Evolutionary conservation across 1,139 yeast genomes (phyloP).

Genomic region (Taiozyma sp.): DNA sequence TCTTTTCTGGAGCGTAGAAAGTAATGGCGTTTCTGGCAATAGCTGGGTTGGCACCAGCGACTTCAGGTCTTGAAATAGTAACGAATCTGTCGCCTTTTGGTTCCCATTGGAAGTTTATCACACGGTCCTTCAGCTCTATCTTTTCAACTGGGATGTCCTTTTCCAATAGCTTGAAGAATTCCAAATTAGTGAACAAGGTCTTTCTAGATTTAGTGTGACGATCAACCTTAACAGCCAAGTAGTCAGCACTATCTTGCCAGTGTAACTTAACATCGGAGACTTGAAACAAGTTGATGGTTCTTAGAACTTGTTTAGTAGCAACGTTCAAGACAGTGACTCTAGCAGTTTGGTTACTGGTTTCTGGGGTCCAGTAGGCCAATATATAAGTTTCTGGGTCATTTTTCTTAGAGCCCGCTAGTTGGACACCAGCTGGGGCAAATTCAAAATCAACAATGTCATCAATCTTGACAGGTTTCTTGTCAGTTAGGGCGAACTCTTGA

Average conservation of each 20-base stretch:
- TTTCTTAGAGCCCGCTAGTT: slow-evolving; percentile 51
- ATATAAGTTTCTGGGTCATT: slow-evolving; percentile 47
- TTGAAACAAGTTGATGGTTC: slow-evolving; percentile 92
- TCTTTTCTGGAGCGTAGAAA: slow-evolving; percentile 76
- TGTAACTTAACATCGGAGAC: slow-evolving; percentile 88
- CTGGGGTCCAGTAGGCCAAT: slow-evolving; percentile 97
- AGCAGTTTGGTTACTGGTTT: slow-evolving; percentile 87
- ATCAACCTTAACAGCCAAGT: slow-evolving; percentile 90
- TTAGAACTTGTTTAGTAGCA: slow-evolving; percentile 75
- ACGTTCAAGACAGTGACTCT: slow-evolving; percentile 90
- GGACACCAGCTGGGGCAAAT: slow-evolving; percentile 89
- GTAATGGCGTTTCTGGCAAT: slow-evolving; percentile 68
- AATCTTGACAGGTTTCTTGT: slow-evolving; percentile 79
- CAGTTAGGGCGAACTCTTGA: slow-evolving; percentile 67
- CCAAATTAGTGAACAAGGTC: slow-evolving; percentile 87
- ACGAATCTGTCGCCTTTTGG: slow-evolving; percentile 87
- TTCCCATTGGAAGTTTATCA: slow-evolving; percentile 92
- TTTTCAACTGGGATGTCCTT: slow-evolving; percentile 94
- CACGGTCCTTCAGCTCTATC: slow-evolving; percentile 87
- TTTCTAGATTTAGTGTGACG: slow-evolving; percentile 96
- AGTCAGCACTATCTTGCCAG: slow-evolving; percentile 91
- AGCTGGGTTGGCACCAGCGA: slow-evolving; percentile 59
- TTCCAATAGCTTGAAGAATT: slow-evolving; percentile 83
- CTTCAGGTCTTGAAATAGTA: slow-evolving; percentile 61
- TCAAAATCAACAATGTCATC: slow-evolving; percentile 90